Conservation (phyloP, 352 stramenopile genomes). For the Phytophthora pinifolia region DNA sequence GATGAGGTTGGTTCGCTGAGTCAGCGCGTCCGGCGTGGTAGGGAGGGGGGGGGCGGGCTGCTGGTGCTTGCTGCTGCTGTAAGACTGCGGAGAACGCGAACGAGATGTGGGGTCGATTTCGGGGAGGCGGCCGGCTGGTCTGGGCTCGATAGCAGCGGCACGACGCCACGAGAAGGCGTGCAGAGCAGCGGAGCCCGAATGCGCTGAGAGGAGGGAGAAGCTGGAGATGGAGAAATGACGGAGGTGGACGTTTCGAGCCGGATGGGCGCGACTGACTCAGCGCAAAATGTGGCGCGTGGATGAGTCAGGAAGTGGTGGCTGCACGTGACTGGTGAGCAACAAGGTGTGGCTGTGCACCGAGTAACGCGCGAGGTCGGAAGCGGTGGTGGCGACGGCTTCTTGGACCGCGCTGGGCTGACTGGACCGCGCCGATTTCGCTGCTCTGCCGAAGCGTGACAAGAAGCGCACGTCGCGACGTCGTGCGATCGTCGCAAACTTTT, state of each 20-base stretch:
- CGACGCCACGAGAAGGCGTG: constrained; percentile 9
- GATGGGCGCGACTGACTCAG: constrained; percentile 18
- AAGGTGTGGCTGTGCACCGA: constrained; percentile 3
- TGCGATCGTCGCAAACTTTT: constrained; percentile 11
- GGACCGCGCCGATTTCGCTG: constrained; percentile 10
- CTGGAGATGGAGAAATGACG: constrained; percentile 12
- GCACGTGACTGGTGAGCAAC: not conserved
- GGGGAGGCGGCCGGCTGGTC: constrained; percentile 8
- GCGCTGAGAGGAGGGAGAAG: constrained; percentile 2
- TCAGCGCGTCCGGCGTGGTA: constrained; percentile 1
- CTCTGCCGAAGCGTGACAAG: too few relatives aligned
- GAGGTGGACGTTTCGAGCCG: constrained; percentile 17
- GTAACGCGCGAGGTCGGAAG: too few relatives aligned
- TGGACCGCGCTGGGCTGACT: not conserved
- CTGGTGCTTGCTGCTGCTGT: not conserved
- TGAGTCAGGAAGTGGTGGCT: too few relatives aligned
- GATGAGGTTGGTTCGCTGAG: not conserved
- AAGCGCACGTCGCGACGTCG: constrained; percentile 20
- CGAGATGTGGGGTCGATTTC: constrained; percentile 24
- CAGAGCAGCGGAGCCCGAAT: constrained; percentile 7
- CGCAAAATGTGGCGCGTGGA: too few relatives aligned
- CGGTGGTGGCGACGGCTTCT: too few relatives aligned
- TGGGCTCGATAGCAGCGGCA: constrained; percentile 8
- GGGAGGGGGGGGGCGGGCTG: too few relatives aligned
- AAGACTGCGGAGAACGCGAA: constrained; percentile 17